Evolutionary conservation across 2,329 filamentous ascomycete genomes (phyloP).

Genomic region (Corinectria fuckeliana): DNA sequence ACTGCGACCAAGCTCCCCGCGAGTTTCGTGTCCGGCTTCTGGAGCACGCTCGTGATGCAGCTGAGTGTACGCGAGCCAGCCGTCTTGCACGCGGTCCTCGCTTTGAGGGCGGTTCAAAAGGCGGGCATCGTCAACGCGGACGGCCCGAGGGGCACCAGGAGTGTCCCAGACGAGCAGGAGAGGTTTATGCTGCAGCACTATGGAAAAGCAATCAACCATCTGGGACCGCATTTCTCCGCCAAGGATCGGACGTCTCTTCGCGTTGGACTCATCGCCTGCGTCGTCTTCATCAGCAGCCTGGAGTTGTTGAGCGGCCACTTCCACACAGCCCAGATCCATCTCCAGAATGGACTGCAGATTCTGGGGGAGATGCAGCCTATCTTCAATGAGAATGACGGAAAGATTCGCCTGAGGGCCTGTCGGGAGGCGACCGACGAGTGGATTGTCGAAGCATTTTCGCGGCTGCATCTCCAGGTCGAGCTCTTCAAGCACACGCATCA

Average conservation of each 20-base stretch:
- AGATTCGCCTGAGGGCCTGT: constrained; percentile 15
- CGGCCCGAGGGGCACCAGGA: not conserved
- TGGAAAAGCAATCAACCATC: constrained; percentile 45
- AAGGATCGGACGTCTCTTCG: constrained; percentile 41
- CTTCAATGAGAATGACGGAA: constrained; percentile 19
- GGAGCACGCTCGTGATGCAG: constrained; percentile 47
- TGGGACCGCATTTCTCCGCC: constrained; percentile 42
- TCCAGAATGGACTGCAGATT: constrained; percentile 51
- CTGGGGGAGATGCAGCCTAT: constrained; percentile 33
- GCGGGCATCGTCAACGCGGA: constrained; percentile 13
- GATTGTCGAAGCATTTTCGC: constrained; percentile 51
- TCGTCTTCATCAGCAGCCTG: constrained; percentile 44
- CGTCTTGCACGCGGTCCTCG: constrained; percentile 48
- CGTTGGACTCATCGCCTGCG: constrained; percentile 47
- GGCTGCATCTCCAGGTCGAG: constrained; percentile 39
- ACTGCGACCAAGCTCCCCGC: constrained; percentile 47
- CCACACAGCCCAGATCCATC: constrained; percentile 46
- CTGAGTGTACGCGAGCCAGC: constrained; percentile 45
- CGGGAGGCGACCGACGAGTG: constrained; percentile 47
- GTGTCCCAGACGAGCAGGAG: constrained; percentile 19
- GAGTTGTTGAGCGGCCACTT: constrained; percentile 48
- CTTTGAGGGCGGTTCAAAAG: constrained; percentile 46
- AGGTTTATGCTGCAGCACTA: constrained; percentile 43
- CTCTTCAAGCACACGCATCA: constrained; percentile 30
- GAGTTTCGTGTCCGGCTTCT: constrained; percentile 46